Base-by-base conservation (phyloP, 805 yeast species). In the Pichia kluyveri region DNA sequence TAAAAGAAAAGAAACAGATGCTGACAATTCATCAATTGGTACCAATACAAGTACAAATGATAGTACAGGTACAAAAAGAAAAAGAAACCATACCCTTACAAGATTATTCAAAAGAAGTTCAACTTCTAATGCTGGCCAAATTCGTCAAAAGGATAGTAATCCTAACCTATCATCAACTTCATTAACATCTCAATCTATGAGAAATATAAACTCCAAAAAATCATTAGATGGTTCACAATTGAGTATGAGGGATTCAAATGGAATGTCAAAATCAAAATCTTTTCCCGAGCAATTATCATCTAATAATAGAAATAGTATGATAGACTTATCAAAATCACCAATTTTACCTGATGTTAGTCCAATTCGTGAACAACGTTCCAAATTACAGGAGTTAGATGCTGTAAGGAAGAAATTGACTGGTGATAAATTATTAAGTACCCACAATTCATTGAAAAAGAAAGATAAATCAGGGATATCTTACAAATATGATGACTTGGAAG, bases 341-440 rank as follows among this genome's bases (percentile, higher is more conserved):
- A 28, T 38, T 17, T 30, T 46, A n/a, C 52, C 52, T 11, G 34
- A 40, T 17, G 27, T 45, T 15, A 27, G 38, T 14, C 38, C 48
- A 26, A 41, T 41, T 5, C 41, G 43, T 17, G 26, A 27, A 6
- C 11, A 39, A 6, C 40, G 36, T 11, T 42, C 51, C 2, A 42
- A 48, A 31, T 26, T 26, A 27, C 40, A 45, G 10, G 49, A 50
- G 34, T 38, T 47, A 14, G 32, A 38, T 15, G 41, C 48, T 17
- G 52, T 49, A 3, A 49, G 49, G 32, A 44, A 41, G 28, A 52
- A 52, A 14, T 32, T 52, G 15, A 38, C 47, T 7, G 52, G 53
- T 26, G 23, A 37, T 37, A 37, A 8, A 9, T 37, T 11, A 17
- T 6, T 18, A 9, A 37, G 23, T 9, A 8, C 2, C 2, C 11